phyloP scores from a whole-genome alignment of 1,284 basidiomycete species.

The Schizophyllum amplum region DNA sequence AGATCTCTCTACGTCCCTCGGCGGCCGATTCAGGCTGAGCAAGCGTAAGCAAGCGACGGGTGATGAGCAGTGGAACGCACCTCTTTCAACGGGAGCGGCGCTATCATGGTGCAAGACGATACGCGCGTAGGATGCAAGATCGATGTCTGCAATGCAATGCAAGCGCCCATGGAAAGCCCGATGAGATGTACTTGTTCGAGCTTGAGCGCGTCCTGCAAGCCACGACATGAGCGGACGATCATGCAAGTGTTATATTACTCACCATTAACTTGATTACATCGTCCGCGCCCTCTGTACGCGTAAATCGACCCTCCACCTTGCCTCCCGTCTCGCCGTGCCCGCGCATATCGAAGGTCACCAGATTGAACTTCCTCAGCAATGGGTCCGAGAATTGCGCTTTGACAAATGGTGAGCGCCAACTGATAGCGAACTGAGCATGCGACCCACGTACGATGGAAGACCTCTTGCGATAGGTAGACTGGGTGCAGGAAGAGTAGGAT shows the following conservation, averaged over 20 bases:
- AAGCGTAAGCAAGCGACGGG: background rate
- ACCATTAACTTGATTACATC: slow-evolving; percentile 29
- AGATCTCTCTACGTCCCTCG: slow-evolving; percentile 27
- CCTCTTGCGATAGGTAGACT: slow-evolving; percentile 21
- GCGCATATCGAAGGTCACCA: slow-evolving; percentile 24
- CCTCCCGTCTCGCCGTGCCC: slow-evolving; percentile 24
- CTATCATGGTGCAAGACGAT: slow-evolving; percentile 25
- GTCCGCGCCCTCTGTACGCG: slow-evolving; percentile 22
- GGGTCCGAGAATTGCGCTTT: slow-evolving; percentile 25
- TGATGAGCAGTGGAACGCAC: slow-evolving; percentile 11
- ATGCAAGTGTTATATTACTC: slow-evolving; percentile 5
- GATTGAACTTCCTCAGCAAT: slow-evolving; percentile 27
- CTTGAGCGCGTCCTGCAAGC: slow-evolving; percentile 22
- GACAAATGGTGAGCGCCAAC: background rate
- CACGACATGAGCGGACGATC: background rate
- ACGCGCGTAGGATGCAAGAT: slow-evolving; percentile 24
- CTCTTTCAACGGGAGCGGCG: slow-evolving; percentile 24
- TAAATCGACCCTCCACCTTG: slow-evolving; percentile 16
- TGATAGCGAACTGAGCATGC: background rate
- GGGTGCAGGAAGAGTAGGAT: slow-evolving; percentile 27
- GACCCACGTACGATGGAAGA: slow-evolving; percentile 24
- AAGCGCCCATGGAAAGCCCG: slow-evolving; percentile 27
- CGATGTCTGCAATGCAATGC: slow-evolving; percentile 23
- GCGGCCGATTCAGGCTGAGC: slow-evolving; percentile 21
- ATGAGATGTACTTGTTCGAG: slow-evolving; percentile 27